Evolutionary conservation across 192 early-diverging fungal genomes (phyloP).

Genomic region (Backusella westeae): DNA sequence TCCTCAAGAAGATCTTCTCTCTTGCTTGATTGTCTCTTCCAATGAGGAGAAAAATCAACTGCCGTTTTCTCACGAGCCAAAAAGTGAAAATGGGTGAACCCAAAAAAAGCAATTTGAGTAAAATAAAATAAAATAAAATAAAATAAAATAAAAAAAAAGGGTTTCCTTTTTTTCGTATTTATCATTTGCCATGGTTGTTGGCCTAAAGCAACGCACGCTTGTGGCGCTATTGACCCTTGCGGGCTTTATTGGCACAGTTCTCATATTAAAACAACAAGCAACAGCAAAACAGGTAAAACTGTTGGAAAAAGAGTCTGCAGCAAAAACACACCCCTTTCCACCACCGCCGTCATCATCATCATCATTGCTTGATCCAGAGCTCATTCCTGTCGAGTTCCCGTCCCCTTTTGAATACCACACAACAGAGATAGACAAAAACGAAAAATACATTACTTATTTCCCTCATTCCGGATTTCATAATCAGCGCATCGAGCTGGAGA

Average conservation of each 20-base stretch:
- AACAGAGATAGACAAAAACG: not conserved
- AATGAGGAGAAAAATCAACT: not conserved
- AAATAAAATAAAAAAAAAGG: not conserved
- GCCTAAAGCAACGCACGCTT: not conserved
- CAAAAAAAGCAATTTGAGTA: not conserved
- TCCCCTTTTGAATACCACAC: slow-evolving; percentile 14
- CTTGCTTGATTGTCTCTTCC: not conserved
- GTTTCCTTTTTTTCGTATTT: not conserved
- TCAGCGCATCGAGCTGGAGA: slow-evolving; percentile 40
- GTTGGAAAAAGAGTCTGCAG: not conserved
- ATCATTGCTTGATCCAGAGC: not conserved
- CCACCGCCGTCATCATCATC: not conserved
- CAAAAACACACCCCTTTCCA: not conserved
- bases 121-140: no score
- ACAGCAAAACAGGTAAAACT: not conserved
- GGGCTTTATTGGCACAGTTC: not conserved
- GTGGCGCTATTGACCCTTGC: not conserved
- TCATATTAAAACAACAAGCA: slow-evolving; percentile 6
- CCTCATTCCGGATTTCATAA: slow-evolving; percentile 45
- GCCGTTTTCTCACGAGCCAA: not conserved
- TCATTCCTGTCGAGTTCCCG: slow-evolving; percentile 16
- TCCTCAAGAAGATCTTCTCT: not conserved
- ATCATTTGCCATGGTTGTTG: not conserved
- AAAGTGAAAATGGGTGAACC: not conserved
- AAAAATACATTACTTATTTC: slow-evolving; percentile 37